Conservation (phyloP, 129 eudicot species). For the Lactuca saligna region DNA sequence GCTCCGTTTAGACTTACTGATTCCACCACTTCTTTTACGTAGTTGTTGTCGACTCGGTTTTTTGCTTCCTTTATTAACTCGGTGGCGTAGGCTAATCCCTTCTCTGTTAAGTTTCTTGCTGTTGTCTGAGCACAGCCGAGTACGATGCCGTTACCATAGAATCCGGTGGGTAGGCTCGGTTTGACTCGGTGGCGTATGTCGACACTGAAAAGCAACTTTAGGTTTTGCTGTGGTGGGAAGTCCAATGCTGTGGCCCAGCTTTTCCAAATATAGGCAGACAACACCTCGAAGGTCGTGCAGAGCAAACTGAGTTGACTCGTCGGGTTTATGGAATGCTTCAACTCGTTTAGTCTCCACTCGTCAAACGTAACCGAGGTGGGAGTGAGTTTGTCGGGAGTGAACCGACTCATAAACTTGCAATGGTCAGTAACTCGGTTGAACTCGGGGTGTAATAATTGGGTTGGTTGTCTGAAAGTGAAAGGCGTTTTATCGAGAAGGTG, state of each 20-base stretch:
- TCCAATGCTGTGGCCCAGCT: constrained; percentile 68
- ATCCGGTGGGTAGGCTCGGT: constrained; percentile 62
- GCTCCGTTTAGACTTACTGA: constrained; percentile 47
- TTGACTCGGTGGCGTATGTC: constrained; percentile 57
- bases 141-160: constrained; percentile 68
- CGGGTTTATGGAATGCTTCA: constrained; percentile 28
- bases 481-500: constrained; percentile 41
- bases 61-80: constrained; percentile 57
- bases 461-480: background rate
- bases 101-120: constrained; percentile 37
- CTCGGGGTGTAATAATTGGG: constrained; percentile 44
- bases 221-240: constrained; percentile 57
- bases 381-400: constrained; percentile 39
- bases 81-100: constrained; percentile 41
- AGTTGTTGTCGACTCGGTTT: constrained; percentile 56
- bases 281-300: constrained; percentile 60
- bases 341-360: constrained; percentile 33
- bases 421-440: constrained; percentile 52
- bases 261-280: constrained; percentile 76
- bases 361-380: constrained; percentile 60
- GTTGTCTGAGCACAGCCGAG: constrained; percentile 62
- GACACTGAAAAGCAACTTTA: constrained; percentile 61
- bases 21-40: constrained; percentile 63
- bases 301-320: constrained; percentile 34
- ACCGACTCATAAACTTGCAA: constrained; percentile 47